These are phyloP conservation scores for Triangularia verruculosa DNA, from an alignment of 2,329 filamentous ascomycete genomes.

Conservation along the genomic window DNA sequence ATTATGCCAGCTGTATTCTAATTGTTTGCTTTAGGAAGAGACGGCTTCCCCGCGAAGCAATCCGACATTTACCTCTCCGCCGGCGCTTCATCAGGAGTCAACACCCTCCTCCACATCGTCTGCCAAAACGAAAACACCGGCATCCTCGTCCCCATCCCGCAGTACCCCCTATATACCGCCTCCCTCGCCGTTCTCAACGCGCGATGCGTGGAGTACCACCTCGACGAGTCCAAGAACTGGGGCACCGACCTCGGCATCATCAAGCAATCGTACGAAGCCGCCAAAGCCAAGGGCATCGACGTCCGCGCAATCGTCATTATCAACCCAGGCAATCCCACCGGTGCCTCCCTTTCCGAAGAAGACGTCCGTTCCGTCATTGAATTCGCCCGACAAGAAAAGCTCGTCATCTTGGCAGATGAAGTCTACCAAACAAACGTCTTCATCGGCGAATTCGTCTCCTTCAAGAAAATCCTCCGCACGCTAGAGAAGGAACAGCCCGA, in stretches of 20 bases:
- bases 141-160: slow-evolving; percentile 90
- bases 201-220: slow-evolving; percentile 85
- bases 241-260: slow-evolving; percentile 82
- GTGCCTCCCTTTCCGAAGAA: slow-evolving; percentile 73
- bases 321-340: slow-evolving; percentile 97
- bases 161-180: slow-evolving; percentile 97
- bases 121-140: slow-evolving; percentile 74
- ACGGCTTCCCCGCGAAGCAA: slow-evolving; percentile 80
- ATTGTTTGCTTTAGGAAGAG: slow-evolving; percentile 57
- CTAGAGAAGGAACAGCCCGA: slow-evolving; percentile 72
- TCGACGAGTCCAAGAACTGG: slow-evolving; percentile 85
- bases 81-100: slow-evolving; percentile 91
- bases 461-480: slow-evolving; percentile 83
- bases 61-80: slow-evolving; percentile 85
- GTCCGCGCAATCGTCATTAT: slow-evolving; percentile 94
- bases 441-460: slow-evolving; percentile 87
- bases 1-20: slow-evolving; percentile 10
- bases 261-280: slow-evolving; percentile 68
- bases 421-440: slow-evolving; percentile 99
- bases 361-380: slow-evolving; percentile 85
- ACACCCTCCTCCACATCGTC: slow-evolving; percentile 87
- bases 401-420: slow-evolving; percentile 92
- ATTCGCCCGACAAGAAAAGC: slow-evolving; percentile 77
- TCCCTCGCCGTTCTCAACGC: slow-evolving; percentile 84
- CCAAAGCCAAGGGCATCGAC: slow-evolving; percentile 73